Evolutionary conservation across 257 asterid species (phyloP).

Genomic region (Euphrasia confusa): DNA sequence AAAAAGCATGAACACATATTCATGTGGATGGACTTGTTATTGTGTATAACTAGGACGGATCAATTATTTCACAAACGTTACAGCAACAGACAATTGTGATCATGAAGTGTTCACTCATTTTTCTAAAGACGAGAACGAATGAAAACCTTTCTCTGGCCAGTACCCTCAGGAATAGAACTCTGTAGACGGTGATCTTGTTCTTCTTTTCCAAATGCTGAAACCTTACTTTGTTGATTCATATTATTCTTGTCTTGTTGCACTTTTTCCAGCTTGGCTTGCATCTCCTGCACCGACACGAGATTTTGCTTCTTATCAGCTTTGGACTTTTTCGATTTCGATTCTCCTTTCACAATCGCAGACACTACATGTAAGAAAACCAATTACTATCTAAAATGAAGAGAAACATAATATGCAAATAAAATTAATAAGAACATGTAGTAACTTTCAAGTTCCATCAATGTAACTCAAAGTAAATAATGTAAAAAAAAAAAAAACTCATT

Average conservation of each 20-base stretch:
- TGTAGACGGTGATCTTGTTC: slow-evolving; percentile 41
- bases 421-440: not conserved
- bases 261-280: slow-evolving; percentile 59
- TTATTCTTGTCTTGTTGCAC: slow-evolving; percentile 39
- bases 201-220: slow-evolving; percentile 22
- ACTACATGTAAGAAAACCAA: not conserved
- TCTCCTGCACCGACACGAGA: slow-evolving; percentile 43
- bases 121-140: slow-evolving; percentile 60
- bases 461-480: too few relatives aligned
- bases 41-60: too few relatives aligned
- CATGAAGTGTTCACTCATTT: not conserved
- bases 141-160: slow-evolving; percentile 38
- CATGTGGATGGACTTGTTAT: too few relatives aligned
- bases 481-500: too few relatives aligned
- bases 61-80: not conserved
- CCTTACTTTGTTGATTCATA: slow-evolving; percentile 30
- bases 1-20: too few relatives aligned
- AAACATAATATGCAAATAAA: too few relatives aligned
- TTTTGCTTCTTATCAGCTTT: slow-evolving; percentile 31
- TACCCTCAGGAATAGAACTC: slow-evolving; percentile 26
- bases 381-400: not conserved
- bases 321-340: slow-evolving; percentile 29
- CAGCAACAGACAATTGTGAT: not conserved
- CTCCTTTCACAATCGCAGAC: slow-evolving; percentile 29
- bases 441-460: not conserved